Evolutionary conservation across 2,329 filamentous ascomycete species (phyloP), one percentile per base, ranked within the genome.

Genomic region (Xenoacremonium recifei): DNA sequence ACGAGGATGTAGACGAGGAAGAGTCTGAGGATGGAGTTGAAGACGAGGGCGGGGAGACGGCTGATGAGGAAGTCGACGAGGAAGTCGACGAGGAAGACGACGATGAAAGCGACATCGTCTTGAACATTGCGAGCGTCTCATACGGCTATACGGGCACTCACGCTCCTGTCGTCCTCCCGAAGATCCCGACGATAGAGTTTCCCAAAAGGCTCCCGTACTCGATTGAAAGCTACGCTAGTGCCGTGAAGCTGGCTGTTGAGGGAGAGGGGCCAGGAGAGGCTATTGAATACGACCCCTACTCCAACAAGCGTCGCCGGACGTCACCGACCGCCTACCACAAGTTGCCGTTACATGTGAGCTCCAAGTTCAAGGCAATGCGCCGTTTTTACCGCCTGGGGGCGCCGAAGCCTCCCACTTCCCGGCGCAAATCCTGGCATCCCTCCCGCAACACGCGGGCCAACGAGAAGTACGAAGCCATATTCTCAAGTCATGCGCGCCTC

Each of bases 401-500:
- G 29, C 29, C 16, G 19, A 15, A 6, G 12, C 38, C 20, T 15
- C n/a, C n/a, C n/a, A n/a, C n/a, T n/a, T n/a, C n/a, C n/a, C n/a
- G n/a, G n/a, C n/a, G n/a, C n/a, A n/a, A n/a, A n/a, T n/a, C n/a
- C 13, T 36, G 35, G 39, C 7, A 13, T n/a, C 42, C 37, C 9
- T 31, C 31, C 32, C 21, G 15, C 21, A 34, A 40, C 19, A 6
- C 6, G 12, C 21, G 17, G 13, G 20, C 34, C 4, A 11, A 32
- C 25, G 35, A 44, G 37, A 52, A 40, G 11, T 48, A 47, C 35
- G 23, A 25, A 3, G 38, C 40, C 19, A 42, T 55, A 38, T 54
- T 59, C 39, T 48, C 50, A 35, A 42, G 47, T 31, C 55, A 59
- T 37, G 46, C 46, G 5, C 46, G 46, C 4, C 48, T 60, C 5